Evolutionary conservation across 2,329 filamentous ascomycete genomes (phyloP), one percentile per base, ranked within the genome.

Genomic region (Pochonia chlamydosporia): DNA sequence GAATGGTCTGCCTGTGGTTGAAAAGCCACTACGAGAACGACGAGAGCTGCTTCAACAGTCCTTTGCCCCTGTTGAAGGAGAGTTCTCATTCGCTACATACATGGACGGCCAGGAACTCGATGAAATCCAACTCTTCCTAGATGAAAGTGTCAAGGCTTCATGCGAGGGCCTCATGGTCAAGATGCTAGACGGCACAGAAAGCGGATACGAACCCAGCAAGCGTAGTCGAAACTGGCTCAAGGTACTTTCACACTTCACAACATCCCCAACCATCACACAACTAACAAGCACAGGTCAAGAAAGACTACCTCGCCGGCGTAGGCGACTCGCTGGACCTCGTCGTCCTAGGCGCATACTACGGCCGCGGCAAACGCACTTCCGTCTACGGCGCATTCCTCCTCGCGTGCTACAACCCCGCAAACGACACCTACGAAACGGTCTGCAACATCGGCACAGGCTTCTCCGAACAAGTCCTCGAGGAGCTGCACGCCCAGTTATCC

Each of bases 111-210:
- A 85, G 58, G 89, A 96, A 56, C 76, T 99, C 3, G 92, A 97
- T 45, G 89, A 95, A 60, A 99, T 99, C 46, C 92, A 97, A 62
- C 78, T 76, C 1, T 87, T 99, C 59, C 76, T 99, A 2, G 93
- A 99, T 60, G 92, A 97, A 49, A 93, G 88, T 59, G 87, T 99
- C 54, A 96, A 96, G 66, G 89, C 91, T 2, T 95, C 89, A 0
- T 99, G 93, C 62, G 93, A 99, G 72, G 93, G 93, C 10, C 74
- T 99, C 45, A 99, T 99, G 93, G 93, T 99, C 13, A 99, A 99
- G 74, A 99, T 99, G 93, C 71, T 99, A 49, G 92, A 97, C 63
- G 93, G 92, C 1, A 74, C 80, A 6, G 92, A 96, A 67, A 95
- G 89, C 56, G 89, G 88, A 58, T 99, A 99, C 63, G 92, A 97